Percentiles rank a stretch among this genome's conserved stretches.
Evolutionary conservation across 2,329 filamentous ascomycete genomes (phyloP).

Genomic region (Aspergillus pseudotamarii): DNA sequence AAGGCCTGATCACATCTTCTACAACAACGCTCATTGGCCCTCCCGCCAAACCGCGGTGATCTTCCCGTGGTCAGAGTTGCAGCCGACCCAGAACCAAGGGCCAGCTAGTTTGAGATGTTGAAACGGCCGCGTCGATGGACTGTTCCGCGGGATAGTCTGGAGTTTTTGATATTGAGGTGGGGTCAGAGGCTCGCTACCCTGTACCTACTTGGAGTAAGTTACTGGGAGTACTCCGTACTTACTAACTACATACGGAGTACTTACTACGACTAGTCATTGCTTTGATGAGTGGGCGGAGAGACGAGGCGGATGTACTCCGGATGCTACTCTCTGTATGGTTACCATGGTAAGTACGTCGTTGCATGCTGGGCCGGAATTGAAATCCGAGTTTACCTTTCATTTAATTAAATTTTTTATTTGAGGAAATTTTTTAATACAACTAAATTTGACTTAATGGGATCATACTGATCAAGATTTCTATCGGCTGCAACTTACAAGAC

Average conservation of each 20-base stretch:
- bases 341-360: too few relatives aligned
- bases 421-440: background rate
- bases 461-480: background rate
- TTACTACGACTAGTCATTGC: too few relatives aligned
- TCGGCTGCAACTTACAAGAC: too few relatives aligned
- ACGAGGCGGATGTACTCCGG: background rate
- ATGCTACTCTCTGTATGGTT: background rate
- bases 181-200: background rate
- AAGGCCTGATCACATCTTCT: background rate
- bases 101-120: conserved; percentile 15
- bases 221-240: background rate
- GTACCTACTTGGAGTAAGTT: too few relatives aligned
- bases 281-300: too few relatives aligned
- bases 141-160: conserved; percentile 7
- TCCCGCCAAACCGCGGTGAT: conserved; percentile 5
- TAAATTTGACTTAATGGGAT: background rate
- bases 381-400: background rate
- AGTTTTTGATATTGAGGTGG: background rate
- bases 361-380: background rate
- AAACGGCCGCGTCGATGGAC: conserved; percentile 16
- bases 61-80: conserved; percentile 14
- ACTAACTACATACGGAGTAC: background rate
- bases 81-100: conserved; percentile 17
- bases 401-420: background rate
- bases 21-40: background rate